Evolutionary conservation across 75 land plant species (phyloP), one percentile per base, ranked within the genome.

Genomic region (Sequoia sempervirens): DNA sequence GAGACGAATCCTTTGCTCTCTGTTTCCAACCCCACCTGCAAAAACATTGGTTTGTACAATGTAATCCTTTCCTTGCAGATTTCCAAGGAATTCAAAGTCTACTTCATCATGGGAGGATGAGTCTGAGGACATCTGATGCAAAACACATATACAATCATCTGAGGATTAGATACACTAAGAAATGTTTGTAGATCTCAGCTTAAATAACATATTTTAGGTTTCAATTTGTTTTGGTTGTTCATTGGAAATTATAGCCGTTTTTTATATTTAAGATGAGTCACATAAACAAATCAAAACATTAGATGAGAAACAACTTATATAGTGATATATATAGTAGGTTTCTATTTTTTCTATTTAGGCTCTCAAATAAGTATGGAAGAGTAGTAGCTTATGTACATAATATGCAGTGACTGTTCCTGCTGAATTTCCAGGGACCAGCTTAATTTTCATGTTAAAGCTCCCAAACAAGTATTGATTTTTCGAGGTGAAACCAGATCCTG

Each of bases 81-180:
- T 87, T 10, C 95, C 95, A 23, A 94, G 64, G 85, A 94, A 94
- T 87, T 94, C 94, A 40, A 89, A 89, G 56, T 94, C 95, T 11
- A 89, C 12, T 85, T 94, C 92, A 45, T 90, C 89, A n/a, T 90
- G 92, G 0, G 86, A 83, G 20, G 75, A 23, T 2, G 52, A 4
- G 9, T 79, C 61, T 5, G 92, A 91, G 14, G 84, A 74, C 41
- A 91, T 54, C 90, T 91, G 84, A 58, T 23, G 20, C 6, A 32
- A 47, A 81, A 81, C 2, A 28, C 6, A 68, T 15, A 14, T 14
- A 75, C 20, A 10, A 86, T 76, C 15, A 20, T 84, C 9, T 45
- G 46, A 45, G 46, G 0, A 45, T 45, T 6, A 45, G 36, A 34
- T 34, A 34, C 36, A 34, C 36, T 34, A 34, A 34, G 36, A 34